Evolutionary conservation across 345 rosid genomes (phyloP).

Genomic region (Acer yangbiense): DNA sequence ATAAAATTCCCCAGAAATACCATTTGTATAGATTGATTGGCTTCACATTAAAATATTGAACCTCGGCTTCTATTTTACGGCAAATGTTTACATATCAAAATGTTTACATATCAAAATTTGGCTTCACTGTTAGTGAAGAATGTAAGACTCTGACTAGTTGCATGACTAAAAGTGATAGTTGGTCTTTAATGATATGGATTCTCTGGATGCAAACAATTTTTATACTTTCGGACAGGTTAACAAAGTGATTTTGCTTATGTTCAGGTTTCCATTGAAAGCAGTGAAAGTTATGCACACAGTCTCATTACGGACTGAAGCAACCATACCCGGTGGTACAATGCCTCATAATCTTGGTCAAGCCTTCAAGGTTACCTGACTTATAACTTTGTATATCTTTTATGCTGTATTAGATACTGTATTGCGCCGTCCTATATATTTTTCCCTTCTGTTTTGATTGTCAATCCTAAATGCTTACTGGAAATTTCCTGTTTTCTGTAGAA

Average conservation of each 20-base stretch:
- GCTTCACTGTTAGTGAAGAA: not conserved
- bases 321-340: conserved; percentile 72
- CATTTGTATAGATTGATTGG: not conserved
- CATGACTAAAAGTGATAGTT: not conserved
- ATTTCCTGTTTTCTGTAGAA: conserved; percentile 53
- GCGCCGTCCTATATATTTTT: not conserved
- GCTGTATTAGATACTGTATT: not conserved
- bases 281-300: conserved; percentile 99
- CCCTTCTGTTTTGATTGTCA: not conserved
- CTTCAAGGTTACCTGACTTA: conserved; percentile 49
- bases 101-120: not conserved
- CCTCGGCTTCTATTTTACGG: not conserved
- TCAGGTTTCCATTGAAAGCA: conserved; percentile 91
- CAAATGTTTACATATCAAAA: not conserved
- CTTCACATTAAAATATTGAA: not conserved
- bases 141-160: not conserved
- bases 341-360: conserved; percentile 93
- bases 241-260: conserved; percentile 23
- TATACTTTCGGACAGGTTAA: not conserved
- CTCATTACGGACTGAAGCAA: conserved; percentile 89
- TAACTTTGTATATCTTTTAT: not conserved
- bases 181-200: not conserved
- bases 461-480: conserved; percentile 20
- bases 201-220: not conserved
- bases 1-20: not conserved